Base-by-base conservation (phyloP, 148 eudicot genomes). In the Rhododendron mucronatum region DNA sequence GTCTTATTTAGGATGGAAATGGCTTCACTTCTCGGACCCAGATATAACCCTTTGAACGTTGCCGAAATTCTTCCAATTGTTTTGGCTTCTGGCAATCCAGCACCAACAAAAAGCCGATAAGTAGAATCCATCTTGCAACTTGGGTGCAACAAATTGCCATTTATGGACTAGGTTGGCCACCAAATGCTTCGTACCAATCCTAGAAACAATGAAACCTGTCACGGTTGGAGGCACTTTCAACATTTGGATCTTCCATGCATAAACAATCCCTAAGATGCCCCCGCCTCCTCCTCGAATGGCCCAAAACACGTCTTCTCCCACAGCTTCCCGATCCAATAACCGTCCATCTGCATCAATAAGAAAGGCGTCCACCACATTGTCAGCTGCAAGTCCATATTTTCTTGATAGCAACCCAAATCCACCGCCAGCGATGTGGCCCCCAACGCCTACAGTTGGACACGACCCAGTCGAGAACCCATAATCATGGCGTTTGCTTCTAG, bases 301-400 rank as follows among this genome's bases (percentile, higher is more conserved):
- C 94, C 95, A 93, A 74, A 93, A 93, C 8, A 93, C 92, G 18
- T 93, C 94, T 81, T 93, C 93, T 37, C 93, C 95, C 95, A 93
- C 91, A 37, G 88, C 61, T 5, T 82, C 90, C 45, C 94, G 85
- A 71, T 93, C 88, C 74, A 93, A 39, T 65, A 92, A 51, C 86
- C 76, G 75, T 71, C 95, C 95, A 2, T 91, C 84, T 3, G 91
- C 92, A 81, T 85, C 89, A 4, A 93, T 37, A 1, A 93, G 83
- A 47, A 92, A 39, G 0, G 89, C 93, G 28, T 93, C 95, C 59
- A 92, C 85, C 28, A 93, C 93, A 67, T 92, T 93, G 78, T 93
- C 95, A 1, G 95, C 95, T 4, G 95, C 92, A 15, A 93, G 88
- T 5, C 95, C 94, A 21, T 92, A 90, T 82, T 91, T 93, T 82